These are phyloP conservation scores for Vachellia collinsii DNA, from an alignment of 306 rosid species.

Conservation along the genomic window DNA sequence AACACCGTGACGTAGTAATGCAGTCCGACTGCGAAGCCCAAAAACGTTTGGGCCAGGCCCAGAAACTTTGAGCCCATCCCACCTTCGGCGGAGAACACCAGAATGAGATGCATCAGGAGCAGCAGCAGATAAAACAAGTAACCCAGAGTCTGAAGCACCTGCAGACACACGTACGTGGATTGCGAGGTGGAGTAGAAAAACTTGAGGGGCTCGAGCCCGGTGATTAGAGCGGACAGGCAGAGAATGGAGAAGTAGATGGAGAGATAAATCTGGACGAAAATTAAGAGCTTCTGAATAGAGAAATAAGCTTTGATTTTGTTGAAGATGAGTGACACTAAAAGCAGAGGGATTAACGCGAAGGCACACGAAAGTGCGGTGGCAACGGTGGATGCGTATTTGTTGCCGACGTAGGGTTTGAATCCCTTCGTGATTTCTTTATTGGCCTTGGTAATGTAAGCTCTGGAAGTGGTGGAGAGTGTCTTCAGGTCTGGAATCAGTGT, in stretches of 20 bases:
- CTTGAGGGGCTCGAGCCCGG: conserved; percentile 84
- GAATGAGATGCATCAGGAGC: conserved; percentile 73
- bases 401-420: conserved; percentile 87
- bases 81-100: conserved; percentile 73
- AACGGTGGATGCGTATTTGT: conserved; percentile 78
- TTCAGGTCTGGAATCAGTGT: conserved; percentile 81
- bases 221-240: conserved; percentile 58
- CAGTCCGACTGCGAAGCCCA: conserved; percentile 76
- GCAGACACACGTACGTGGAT: conserved; percentile 74
- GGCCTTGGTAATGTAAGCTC: conserved; percentile 66
- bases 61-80: conserved; percentile 65
- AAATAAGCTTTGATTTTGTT: conserved; percentile 83
- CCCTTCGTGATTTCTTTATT: conserved; percentile 74
- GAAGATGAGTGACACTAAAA: conserved; percentile 76
- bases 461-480: conserved; percentile 74
- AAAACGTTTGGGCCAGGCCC: conserved; percentile 78
- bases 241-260: conserved; percentile 87
- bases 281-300: conserved; percentile 80
- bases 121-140: conserved; percentile 72
- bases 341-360: conserved; percentile 68
- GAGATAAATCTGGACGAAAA: conserved; percentile 86
- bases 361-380: conserved; percentile 67
- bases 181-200: conserved; percentile 88
- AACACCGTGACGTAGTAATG: conserved; percentile 93
- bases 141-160: conserved; percentile 79